Evolutionary conservation across 2,329 filamentous ascomycete genomes (phyloP), one percentile per base, ranked within the genome.

Genomic region (Pseudopithomyces maydicus): DNA sequence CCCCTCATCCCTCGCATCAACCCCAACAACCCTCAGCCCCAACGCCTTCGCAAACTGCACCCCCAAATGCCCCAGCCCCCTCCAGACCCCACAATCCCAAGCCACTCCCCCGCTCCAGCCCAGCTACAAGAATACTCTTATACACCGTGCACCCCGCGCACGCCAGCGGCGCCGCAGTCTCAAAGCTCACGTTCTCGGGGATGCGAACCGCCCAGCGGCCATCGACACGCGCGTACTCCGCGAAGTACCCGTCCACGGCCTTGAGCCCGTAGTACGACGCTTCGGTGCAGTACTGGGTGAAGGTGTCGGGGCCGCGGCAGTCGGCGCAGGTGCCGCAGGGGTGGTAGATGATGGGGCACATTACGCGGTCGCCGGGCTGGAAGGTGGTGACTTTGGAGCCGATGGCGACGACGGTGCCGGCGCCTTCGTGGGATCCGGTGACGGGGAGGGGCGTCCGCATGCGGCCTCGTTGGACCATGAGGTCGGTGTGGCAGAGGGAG

Each of bases 11-110:
- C 92, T 91, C 51, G 84, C 85, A 71, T 97, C 92, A 66, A 97
- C 91, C 64, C 89, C 92, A 68, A 97, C 86, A 62, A 87, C 81
- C 61, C 87, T 84, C 49, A 96, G 78, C 52, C 92, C 92, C 89
- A 96, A 93, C 45, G 91, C 92, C 76, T 88, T 90, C 47, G 90
- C 91, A 77, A 95, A 96, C 79, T 96, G 92, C 62, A 90, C 81
- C 14, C 90, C 91, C 62, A 94, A 79, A 56, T 84, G 86, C 20
- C 90, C 91, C 54, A 96, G 82, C 59, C 90, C 90, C 73, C 91
- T 91, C 58, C 90, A 90, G 90, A 90, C 66, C 92, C 92, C 54
- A 93, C 90, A 62, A 96, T 88, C 61, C 90, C 91, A 15, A 96
- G 85, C 38, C 82, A 87, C 75, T 94, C 86, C 19, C 90, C 91